phyloP scores from a whole-genome alignment of 306 rosid species.

The Rubus parviflorus region DNA sequence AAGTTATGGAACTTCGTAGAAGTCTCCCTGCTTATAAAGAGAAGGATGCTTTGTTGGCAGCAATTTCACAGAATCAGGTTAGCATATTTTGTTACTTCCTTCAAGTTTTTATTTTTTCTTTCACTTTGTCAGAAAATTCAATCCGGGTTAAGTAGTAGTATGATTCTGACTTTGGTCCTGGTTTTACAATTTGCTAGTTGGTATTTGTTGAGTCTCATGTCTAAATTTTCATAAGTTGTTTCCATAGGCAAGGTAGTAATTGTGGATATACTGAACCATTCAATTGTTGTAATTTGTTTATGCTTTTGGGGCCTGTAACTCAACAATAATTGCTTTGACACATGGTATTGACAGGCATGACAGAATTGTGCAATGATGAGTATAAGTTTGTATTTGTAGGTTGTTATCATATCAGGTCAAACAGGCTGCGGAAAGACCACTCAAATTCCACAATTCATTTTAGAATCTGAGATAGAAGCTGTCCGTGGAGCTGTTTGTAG shows the following conservation, averaged over 20 bases:
- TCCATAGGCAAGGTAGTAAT: neutral
- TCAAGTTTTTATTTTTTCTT: neutral
- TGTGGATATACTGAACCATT: neutral
- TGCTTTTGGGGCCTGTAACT: neutral
- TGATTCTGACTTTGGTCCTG: neutral
- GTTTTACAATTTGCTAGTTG: slow-evolving; percentile 4
- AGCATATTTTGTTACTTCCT: slow-evolving; percentile 1
- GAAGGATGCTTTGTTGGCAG: slow-evolving; percentile 69
- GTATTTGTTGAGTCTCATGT: neutral
- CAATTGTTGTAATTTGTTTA: neutral
- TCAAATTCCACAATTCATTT: slow-evolving; percentile 94
- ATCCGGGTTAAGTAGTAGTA: neutral
- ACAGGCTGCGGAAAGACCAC: slow-evolving; percentile 99
- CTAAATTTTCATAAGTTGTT: neutral
- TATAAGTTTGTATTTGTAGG: slow-evolving; percentile 44
- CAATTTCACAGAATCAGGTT: slow-evolving; percentile 81
- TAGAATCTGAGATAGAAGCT: slow-evolving; percentile 84
- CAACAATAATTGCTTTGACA: neutral
- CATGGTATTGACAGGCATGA: neutral
- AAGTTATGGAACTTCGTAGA: slow-evolving; percentile 73
- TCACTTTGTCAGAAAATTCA: neutral
- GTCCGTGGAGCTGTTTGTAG: slow-evolving; percentile 74
- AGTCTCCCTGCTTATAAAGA: slow-evolving; percentile 83
- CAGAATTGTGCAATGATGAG: neutral
- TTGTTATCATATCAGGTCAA: slow-evolving; percentile 83